Evolutionary conservation across 164 flowering plant genomes (phyloP).

Genomic region (Tetracentron sinense): DNA sequence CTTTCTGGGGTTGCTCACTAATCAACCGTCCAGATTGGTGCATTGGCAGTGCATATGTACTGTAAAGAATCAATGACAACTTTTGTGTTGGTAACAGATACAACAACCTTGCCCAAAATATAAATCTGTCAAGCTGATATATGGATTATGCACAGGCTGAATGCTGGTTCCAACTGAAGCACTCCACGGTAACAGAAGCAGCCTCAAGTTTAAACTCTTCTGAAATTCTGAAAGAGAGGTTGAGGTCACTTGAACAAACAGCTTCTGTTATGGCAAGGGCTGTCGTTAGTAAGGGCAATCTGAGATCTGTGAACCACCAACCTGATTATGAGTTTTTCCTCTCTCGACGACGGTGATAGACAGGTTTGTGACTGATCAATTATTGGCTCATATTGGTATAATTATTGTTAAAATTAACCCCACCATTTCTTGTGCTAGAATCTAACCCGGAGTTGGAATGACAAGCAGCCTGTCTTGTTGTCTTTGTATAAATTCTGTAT

Average conservation of each 20-base stretch:
- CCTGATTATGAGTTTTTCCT: slow-evolving; percentile 68
- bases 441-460: slow-evolving; percentile 5
- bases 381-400: background rate
- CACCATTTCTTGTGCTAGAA: background rate
- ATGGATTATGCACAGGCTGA: slow-evolving; percentile 39
- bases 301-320: slow-evolving; percentile 40
- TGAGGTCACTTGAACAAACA: slow-evolving; percentile 51
- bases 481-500: slow-evolving; percentile 17
- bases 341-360: slow-evolving; percentile 38
- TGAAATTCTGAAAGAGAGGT: slow-evolving; percentile 41
- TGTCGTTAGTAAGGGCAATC: slow-evolving; percentile 34
- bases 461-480: background rate
- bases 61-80: background rate
- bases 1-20: background rate
- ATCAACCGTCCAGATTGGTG: background rate
- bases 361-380: background rate
- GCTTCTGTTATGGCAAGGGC: slow-evolving; percentile 60
- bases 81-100: background rate
- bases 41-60: background rate
- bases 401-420: background rate
- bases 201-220: slow-evolving; percentile 16
- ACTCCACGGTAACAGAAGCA: slow-evolving; percentile 5
- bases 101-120: background rate
- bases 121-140: background rate
- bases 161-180: slow-evolving; percentile 58